Base-by-base conservation (phyloP, 2,329 filamentous ascomycete genomes). In the Exophiala lecanii-corni region DNA sequence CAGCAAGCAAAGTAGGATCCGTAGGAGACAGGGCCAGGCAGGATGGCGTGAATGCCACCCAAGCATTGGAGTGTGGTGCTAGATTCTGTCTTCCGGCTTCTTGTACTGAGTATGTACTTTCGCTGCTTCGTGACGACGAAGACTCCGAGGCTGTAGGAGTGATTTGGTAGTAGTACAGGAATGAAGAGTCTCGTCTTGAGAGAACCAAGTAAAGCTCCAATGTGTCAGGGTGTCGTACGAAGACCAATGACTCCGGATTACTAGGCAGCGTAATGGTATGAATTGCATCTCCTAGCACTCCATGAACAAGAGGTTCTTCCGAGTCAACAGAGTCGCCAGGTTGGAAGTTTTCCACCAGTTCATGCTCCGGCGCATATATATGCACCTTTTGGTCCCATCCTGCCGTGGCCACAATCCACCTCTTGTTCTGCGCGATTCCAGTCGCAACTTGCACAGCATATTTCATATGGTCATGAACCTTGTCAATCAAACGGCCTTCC, bases 21-120 rank as follows among this genome's bases (percentile, higher is more conserved):
- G 63, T 68, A 0, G 79, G 79, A 44, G 68, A 76, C 2, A 76
- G 57, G 6, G 75, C 71, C 15, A 83, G 63, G 33, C 72, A 72
- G 5, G 75, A 74, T 0, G 79, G 78, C 0, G 77, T 79, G 56
- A 82, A 82, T 2, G 76, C 70, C 10, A 79, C 62, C 79, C 79
- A 82, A 55, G 76, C 49, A n/a, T 51, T 81, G 2, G 76, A 79
- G 54, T 78, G 72, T 1, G 78, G 78, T 6, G 78, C 76, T 2
- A 82, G 67, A 50, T 81, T 81, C 52, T 82, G 78, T 45, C 67
- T 69, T 17, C 76, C 77, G 3, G 78, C 61, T 6, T 75, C 62
- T 18, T 56, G 49, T 54, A 37, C 69, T 62, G 39, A 62, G 54
- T 41, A 51, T 7, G 46, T 49, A n/a, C 46, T 36, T 26, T 44